Evolutionary conservation across 805 yeast species (phyloP).

Genomic region (Sugiyamaella qingdaonensis): DNA sequence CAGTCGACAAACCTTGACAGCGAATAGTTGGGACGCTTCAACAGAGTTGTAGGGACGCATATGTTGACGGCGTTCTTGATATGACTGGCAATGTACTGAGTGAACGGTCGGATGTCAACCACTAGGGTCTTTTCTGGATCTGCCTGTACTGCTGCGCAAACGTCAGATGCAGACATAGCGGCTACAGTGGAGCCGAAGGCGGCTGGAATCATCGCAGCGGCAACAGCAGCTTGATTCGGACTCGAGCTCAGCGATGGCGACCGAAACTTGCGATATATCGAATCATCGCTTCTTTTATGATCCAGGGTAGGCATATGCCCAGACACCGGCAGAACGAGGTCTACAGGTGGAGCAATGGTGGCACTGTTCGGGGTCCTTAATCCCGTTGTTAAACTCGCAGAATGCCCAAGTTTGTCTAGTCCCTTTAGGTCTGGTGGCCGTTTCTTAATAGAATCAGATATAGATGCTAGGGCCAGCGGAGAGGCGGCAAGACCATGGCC

Average conservation of each 20-base stretch:
- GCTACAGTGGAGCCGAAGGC: background rate
- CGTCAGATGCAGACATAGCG: background rate
- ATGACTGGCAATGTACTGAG: conserved; percentile 60
- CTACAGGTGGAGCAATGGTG: background rate
- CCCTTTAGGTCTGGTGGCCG: conserved; percentile 2
- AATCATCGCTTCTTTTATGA: conserved; percentile 1
- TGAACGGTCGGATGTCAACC: conserved; percentile 77
- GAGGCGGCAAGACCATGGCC: background rate
- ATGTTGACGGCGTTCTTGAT: conserved; percentile 63
- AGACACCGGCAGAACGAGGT: background rate
- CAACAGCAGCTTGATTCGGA: background rate
- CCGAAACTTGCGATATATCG: conserved; percentile 2
- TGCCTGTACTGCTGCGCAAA: background rate
- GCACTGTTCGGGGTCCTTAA: background rate
- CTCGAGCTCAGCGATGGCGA: conserved; percentile 3
- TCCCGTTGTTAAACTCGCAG: background rate
- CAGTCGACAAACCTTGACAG: conserved; percentile 39
- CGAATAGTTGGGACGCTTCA: conserved; percentile 70
- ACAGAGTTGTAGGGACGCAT: conserved; percentile 83
- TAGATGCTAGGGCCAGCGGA: background rate
- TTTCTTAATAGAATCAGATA: background rate
- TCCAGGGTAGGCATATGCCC: background rate
- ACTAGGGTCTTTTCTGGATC: conserved; percentile 39
- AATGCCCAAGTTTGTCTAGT: background rate
- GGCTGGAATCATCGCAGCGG: background rate